Conservation (phyloP, 2,329 filamentous ascomycete species). For the Xylariaceae sp. region DNA sequence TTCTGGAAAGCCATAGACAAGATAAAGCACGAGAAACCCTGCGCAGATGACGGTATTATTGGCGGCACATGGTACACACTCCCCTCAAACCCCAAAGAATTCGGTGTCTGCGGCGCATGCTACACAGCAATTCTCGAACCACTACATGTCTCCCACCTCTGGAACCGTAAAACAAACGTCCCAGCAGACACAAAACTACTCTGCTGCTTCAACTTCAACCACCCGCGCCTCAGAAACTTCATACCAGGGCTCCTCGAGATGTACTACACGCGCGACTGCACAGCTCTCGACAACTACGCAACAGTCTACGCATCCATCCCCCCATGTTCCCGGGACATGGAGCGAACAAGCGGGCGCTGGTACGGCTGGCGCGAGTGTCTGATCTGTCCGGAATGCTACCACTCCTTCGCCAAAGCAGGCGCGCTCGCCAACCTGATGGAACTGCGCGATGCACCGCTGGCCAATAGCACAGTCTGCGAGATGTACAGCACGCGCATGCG, state of each 20-base stretch:
- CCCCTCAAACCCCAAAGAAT: conserved; percentile 30
- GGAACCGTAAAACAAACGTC: conserved; percentile 25
- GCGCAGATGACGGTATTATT: conserved; percentile 30
- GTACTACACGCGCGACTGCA: conserved; percentile 27
- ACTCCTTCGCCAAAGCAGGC: conserved; percentile 31
- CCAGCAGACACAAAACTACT: conserved; percentile 20
- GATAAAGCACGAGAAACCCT: conserved; percentile 31
- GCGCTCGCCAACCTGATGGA: conserved; percentile 30
- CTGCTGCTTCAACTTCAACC: conserved; percentile 35
- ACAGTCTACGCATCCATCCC: conserved; percentile 30
- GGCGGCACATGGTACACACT: conserved; percentile 36
- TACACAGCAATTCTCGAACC: conserved; percentile 33
- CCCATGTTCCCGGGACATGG: conserved; percentile 26
- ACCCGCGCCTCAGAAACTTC: conserved; percentile 28
- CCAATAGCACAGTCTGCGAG: conserved; percentile 33
- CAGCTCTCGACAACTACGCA: conserved; percentile 29
- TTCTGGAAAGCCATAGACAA: conserved; percentile 35
- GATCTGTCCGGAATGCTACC: conserved; percentile 38
- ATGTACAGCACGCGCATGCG: conserved; percentile 39
- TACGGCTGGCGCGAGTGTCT: conserved; percentile 38
- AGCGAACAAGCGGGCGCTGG: conserved; percentile 23
- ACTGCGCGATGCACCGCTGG: conserved; percentile 20
- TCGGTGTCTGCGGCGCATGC: conserved; percentile 38
- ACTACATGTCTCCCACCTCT: conserved; percentile 29
- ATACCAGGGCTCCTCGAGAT: conserved; percentile 26